These are phyloP conservation scores for Umbelopsis sp. DNA, from an alignment of 371 early-diverging fungal genomes.

Conservation along the genomic window DNA sequence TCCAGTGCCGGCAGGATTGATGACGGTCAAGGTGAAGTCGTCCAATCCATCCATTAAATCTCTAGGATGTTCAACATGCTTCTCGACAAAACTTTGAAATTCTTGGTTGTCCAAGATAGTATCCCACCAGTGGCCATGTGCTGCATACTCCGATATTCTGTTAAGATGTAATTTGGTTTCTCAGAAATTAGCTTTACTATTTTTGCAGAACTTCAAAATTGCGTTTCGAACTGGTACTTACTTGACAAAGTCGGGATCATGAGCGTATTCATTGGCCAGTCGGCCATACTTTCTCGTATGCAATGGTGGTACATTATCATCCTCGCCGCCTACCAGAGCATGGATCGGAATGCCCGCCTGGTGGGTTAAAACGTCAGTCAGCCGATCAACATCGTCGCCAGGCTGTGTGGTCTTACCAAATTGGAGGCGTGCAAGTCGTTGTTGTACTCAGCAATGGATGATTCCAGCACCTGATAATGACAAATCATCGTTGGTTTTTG, in stretches of 20 bases:
- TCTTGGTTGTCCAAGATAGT: constrained; percentile 54
- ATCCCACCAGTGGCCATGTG: constrained; percentile 70
- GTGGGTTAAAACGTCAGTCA: background rate
- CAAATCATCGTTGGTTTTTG: background rate
- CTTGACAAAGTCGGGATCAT: constrained; percentile 37
- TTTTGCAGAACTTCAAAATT: background rate
- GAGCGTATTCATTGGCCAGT: constrained; percentile 62
- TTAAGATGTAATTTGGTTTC: no score
- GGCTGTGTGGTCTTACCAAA: constrained; percentile 38
- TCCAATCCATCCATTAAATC: constrained; percentile 2
- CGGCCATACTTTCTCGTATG: constrained; percentile 65
- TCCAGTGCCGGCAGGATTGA: constrained; percentile 70
- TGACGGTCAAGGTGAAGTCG: constrained; percentile 57
- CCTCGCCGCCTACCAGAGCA: constrained; percentile 61
- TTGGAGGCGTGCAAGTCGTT: constrained; percentile 71
- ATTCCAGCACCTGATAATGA: constrained; percentile 57
- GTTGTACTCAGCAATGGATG: constrained; percentile 73
- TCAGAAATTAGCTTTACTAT: no score
- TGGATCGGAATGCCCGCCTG: constrained; percentile 65
- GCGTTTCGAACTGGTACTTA: constrained; percentile 21
- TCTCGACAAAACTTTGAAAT: constrained; percentile 49
- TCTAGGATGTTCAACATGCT: constrained; percentile 25
- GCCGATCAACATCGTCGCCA: background rate
- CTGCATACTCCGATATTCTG: constrained; percentile 62
- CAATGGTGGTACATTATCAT: constrained; percentile 76